Conservation (phyloP, 306 rosid genomes). For the Alnus glutinosa region DNA sequence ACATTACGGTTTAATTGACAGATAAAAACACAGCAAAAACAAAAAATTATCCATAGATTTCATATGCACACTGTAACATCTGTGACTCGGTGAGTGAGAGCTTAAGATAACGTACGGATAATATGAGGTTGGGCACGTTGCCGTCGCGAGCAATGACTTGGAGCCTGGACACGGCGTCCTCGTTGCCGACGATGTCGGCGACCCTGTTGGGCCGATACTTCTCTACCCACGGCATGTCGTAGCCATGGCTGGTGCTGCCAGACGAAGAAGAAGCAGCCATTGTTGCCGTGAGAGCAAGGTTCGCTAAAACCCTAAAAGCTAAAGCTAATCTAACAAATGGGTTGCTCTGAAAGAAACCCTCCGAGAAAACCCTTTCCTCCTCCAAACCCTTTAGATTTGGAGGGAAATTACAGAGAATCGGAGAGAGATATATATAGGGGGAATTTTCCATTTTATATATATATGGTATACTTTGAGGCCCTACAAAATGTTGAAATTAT, state of each 20-base stretch:
- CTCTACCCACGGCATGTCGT: slow-evolving; percentile 95
- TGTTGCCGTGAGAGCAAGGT: not conserved
- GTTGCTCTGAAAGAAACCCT: not conserved
- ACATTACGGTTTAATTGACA: not conserved
- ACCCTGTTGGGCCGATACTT: slow-evolving; percentile 87
- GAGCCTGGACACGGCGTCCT: slow-evolving; percentile 83
- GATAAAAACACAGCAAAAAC: not conserved
- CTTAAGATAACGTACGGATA: slow-evolving; percentile 45
- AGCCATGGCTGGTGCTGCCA: slow-evolving; percentile 31
- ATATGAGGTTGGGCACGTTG: slow-evolving; percentile 88
- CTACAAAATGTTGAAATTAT: too few relatives aligned
- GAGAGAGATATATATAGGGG: not conserved
- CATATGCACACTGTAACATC: not conserved
- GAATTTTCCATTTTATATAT: not conserved
- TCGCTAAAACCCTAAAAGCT: not conserved
- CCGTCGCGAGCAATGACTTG: slow-evolving; percentile 96
- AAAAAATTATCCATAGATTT: not conserved
- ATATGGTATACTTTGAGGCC: too few relatives aligned
- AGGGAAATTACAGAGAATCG: not conserved
- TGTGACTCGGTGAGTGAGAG: not conserved
- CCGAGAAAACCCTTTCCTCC: not conserved
- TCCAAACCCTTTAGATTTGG: not conserved
- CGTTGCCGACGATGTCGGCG: slow-evolving; percentile 83
- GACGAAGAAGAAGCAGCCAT: slow-evolving; percentile 68
- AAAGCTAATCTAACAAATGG: too few relatives aligned